A percentile compares a stretch with the other conserved stretches of the same genome.
phyloP scores from a whole-genome alignment of 129 eudicot genomes.

The Centaurea solstitialis region DNA sequence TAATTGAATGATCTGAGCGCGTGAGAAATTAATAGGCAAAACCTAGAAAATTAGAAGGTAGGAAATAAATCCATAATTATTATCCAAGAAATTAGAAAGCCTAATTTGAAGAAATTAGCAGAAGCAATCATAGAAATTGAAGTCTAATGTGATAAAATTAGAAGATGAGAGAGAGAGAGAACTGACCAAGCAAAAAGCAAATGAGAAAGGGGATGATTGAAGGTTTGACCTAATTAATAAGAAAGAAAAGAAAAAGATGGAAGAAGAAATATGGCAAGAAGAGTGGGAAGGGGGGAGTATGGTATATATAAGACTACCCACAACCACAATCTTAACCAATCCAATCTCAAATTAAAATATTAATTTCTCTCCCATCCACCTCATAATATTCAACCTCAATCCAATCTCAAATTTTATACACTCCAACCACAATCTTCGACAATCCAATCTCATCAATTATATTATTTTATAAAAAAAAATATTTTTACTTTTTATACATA shows the following conservation, averaged over 20 bases:
- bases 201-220: neutral
- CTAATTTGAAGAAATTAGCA: neutral
- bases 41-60: too few species aligned
- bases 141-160: neutral
- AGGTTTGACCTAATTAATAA: neutral
- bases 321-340: too few species aligned
- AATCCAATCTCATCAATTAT: too few species aligned
- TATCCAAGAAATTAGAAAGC: neutral
- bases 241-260: conserved; percentile 10
- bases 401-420: too few species aligned
- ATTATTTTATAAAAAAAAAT: too few species aligned
- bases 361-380: too few species aligned
- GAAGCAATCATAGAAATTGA: neutral
- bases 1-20: conserved; percentile 9
- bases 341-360: too few species aligned
- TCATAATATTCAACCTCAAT: too few species aligned
- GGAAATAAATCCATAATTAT: too few species aligned
- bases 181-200: conserved; percentile 12
- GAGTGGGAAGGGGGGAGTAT: conserved; percentile 21
- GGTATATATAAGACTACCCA: conserved; percentile 31
- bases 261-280: conserved; percentile 21
- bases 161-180: neutral
- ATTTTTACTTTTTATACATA: too few species aligned
- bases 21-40: too few species aligned
- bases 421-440: too few species aligned